Evolutionary conservation across 169 alveolate genomes (phyloP), one percentile per base, ranked within the genome.

Genomic region (Plasmodium yoelii): DNA sequence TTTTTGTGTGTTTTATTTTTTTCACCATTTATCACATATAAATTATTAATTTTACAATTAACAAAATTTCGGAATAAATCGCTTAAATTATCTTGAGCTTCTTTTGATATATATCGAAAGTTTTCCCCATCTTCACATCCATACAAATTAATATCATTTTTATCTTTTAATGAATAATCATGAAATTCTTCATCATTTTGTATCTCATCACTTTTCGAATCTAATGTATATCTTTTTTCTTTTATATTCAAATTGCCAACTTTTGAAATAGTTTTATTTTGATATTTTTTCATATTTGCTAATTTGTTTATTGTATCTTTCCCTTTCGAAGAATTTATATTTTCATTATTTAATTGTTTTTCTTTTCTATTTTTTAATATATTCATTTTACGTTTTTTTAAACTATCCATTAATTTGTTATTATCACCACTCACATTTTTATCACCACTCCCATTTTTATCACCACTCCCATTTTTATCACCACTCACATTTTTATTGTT

Each of bases 1-100:
- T 69, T 34, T 47, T 46, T 60, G 4, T 13, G 56, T 0, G n/a
- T 1, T 13, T 77, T 77, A 15, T 42, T 69, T 12, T 59, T 34
- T 2, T 77, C 88, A 13, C 77, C 75, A 34, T 53, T 53, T 26
- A 77, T 77, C 49, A 77, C 77, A 77, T 77, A 77, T 15, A 77
- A 47, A 42, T 77, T 77, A 5, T 77, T 77, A 61, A 77, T 77
- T 44, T 63, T 63, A 46, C 88, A 77, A 19, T 77, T 77, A 1
- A 77, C 47, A 64, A 77, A 77, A 26, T 77, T 65, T 1, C 88
- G 59, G 44, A 77, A 77, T 42, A 77, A 46, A 57, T 77, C 88
- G 8, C 63, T 77, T 64, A 77, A 46, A 19, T 64, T 63, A 22
- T 77, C 88, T n/a, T 75, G 26, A 6, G 65, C 46, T 9, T 77